Evolutionary conservation across 768 basidiomycete genomes (phyloP).

Genomic region (Hypholoma sublateritium): DNA sequence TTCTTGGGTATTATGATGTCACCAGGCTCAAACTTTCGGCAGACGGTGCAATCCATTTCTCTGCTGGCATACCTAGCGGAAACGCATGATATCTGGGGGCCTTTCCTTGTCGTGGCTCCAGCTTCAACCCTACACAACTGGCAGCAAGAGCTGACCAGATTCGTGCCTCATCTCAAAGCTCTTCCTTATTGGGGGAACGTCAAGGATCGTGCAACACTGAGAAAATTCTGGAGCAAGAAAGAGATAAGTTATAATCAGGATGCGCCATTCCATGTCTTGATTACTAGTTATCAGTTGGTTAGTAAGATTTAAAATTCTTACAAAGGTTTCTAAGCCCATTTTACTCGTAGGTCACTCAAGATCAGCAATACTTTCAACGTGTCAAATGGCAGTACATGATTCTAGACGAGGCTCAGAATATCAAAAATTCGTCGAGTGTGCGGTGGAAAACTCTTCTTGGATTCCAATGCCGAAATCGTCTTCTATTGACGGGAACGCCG

Average conservation of each 20-base stretch:
- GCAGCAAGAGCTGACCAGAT: conserved; percentile 97
- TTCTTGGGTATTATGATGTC: neutral
- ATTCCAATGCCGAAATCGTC: conserved; percentile 92
- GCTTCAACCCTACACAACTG: conserved; percentile 98
- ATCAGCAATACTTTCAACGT: conserved; percentile 96
- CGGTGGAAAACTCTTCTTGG: conserved; percentile 97
- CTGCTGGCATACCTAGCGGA: conserved; percentile 95
- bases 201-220: conserved; percentile 90
- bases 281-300: conserved; percentile 96
- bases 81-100: conserved; percentile 98
- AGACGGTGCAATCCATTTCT: conserved; percentile 98
- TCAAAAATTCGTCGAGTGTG: conserved; percentile 95
- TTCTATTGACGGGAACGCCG: conserved; percentile 94
- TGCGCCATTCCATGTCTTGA: conserved; percentile 94
- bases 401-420: conserved; percentile 99
- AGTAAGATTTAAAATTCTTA: conserved; percentile 23
- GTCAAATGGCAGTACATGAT: conserved; percentile 99
- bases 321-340: neutral
- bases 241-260: conserved; percentile 94
- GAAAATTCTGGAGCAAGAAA: conserved; percentile 98
- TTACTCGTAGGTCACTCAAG: conserved; percentile 75
- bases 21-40: conserved; percentile 1
- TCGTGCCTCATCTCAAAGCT: conserved; percentile 91
- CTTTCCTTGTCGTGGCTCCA: conserved; percentile 96
- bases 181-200: conserved; percentile 98